Percentiles rank a stretch among this genome's conserved stretches.
These are phyloP conservation scores for Trichosporon inkin DNA, from an alignment of 1,284 basidiomycete genomes.

Conservation along the genomic window DNA sequence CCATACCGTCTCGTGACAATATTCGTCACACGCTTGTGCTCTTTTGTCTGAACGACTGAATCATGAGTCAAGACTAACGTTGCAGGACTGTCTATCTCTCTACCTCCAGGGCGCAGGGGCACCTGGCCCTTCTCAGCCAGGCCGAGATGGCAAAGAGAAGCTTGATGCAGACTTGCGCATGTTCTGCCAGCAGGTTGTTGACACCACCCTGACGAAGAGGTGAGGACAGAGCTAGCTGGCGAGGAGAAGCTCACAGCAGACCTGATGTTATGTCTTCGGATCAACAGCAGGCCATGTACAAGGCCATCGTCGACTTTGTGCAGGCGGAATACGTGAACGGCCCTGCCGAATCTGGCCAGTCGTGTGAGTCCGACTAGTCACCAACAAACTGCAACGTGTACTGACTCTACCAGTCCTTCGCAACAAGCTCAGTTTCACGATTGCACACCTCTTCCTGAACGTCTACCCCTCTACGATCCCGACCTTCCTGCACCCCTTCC, in stretches of 20 bases:
- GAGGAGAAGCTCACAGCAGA: conserved; percentile 20
- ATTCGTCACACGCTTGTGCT: not conserved
- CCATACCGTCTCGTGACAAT: not conserved
- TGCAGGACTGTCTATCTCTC: conserved; percentile 48
- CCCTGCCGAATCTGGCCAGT: conserved; percentile 44
- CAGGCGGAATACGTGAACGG: conserved; percentile 50
- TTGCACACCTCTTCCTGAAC: conserved; percentile 88
- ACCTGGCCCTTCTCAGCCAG: conserved; percentile 26
- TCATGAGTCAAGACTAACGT: not conserved
- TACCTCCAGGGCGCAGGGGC: conserved; percentile 51
- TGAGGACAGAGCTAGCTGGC: conserved; percentile 19
- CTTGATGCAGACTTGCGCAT: conserved; percentile 46
- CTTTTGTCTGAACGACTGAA: not conserved
- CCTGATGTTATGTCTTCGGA: conserved; percentile 36
- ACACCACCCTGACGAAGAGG: conserved; percentile 45
- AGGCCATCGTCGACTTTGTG: conserved; percentile 47
- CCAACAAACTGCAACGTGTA: not conserved
- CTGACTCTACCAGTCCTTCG: conserved; percentile 50
- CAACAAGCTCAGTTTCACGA: conserved; percentile 98
- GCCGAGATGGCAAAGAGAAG: conserved; percentile 51
- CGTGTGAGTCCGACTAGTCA: conserved; percentile 44
- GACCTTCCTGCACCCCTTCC: conserved; percentile 50
- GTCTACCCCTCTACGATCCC: conserved; percentile 53
- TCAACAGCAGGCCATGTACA: conserved; percentile 44
- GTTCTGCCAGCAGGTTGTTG: conserved; percentile 51